Percentiles rank a stretch among this genome's conserved stretches.
Evolutionary conservation across 257 asterid species (phyloP).

Genomic region (Linaria vulgaris): DNA sequence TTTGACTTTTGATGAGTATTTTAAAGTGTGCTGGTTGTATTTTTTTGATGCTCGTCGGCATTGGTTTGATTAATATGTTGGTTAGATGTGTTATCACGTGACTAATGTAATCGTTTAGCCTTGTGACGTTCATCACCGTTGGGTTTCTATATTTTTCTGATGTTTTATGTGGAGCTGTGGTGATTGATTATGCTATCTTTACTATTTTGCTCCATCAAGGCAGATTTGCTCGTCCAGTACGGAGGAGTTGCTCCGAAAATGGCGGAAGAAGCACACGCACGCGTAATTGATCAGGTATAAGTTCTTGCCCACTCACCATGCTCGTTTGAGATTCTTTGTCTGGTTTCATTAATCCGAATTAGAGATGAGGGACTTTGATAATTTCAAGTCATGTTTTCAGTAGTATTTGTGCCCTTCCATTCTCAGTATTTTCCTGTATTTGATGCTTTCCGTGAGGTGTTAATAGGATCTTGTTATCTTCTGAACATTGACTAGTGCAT

Average conservation of each 20-base stretch:
- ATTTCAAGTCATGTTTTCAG: no score
- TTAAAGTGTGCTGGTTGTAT: conserved; percentile 23
- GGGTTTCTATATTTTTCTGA: background rate
- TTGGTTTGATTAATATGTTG: conserved; percentile 32
- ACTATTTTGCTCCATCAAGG: conserved; percentile 49
- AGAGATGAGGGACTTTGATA: no score
- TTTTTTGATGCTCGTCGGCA: conserved; percentile 30
- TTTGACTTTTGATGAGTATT: conserved; percentile 26
- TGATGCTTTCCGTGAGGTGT: no score
- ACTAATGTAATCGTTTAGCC: conserved; percentile 29
- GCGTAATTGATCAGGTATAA: conserved; percentile 84
- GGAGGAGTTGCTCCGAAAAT: conserved; percentile 99
- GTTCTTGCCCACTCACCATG: conserved; percentile 15
- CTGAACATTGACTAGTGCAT: no score
- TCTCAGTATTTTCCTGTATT: no score
- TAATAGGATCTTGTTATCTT: no score
- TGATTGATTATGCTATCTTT: conserved; percentile 15
- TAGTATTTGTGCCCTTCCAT: no score
- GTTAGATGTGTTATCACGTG: conserved; percentile 15
- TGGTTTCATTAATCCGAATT: no score
- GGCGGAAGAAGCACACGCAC: conserved; percentile 96
- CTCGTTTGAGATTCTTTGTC: background rate
- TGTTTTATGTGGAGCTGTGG: no score
- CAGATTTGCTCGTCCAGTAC: conserved; percentile 77
- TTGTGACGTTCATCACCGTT: conserved; percentile 13